These are phyloP conservation scores for Psilocybe mexicana DNA, from an alignment of 1,284 basidiomycete genomes.

Conservation along the genomic window DNA sequence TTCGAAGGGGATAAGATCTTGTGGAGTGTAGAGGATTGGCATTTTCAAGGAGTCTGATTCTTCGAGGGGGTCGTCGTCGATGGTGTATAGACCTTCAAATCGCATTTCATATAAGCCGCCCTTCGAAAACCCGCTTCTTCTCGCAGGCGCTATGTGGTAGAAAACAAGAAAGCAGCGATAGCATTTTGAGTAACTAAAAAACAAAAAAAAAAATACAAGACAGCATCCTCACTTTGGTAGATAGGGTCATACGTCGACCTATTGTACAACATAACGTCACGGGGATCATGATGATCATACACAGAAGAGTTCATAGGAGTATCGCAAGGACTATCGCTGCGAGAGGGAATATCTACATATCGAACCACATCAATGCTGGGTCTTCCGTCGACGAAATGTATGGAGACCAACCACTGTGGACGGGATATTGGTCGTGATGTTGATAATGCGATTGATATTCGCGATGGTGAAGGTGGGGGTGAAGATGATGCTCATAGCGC, in stretches of 20 bases:
- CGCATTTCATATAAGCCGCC: slow-evolving; percentile 5
- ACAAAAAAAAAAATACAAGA: slow-evolving; percentile 14
- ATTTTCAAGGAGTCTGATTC: slow-evolving; percentile 4
- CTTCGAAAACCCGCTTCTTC: slow-evolving; percentile 25
- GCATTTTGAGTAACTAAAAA: slow-evolving; percentile 13
- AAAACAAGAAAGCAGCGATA: slow-evolving; percentile 11
- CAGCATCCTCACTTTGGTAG: slow-evolving; percentile 14
- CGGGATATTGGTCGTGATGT: neutral
- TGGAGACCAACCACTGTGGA: slow-evolving; percentile 17
- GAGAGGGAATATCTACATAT: slow-evolving; percentile 17
- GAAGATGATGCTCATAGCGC: slow-evolving; percentile 8
- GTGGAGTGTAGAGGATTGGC: slow-evolving; percentile 10
- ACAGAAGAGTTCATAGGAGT: slow-evolving; percentile 8
- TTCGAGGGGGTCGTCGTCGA: slow-evolving; percentile 10
- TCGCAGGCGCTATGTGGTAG: slow-evolving; percentile 19
- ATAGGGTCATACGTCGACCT: neutral
- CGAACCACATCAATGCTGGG: neutral
- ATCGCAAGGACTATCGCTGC: slow-evolving; percentile 14
- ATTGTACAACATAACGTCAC: slow-evolving; percentile 2
- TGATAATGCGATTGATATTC: slow-evolving; percentile 2
- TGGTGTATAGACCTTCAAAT: neutral
- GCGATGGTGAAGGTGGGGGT: neutral
- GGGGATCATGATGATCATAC: slow-evolving; percentile 3
- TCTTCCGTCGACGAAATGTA: neutral
- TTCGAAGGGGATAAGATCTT: slow-evolving; percentile 23